Evolutionary conservation across 148 eudicot genomes (phyloP), one percentile per base, ranked within the genome.

Genomic region (Suaeda aralocaspica): DNA sequence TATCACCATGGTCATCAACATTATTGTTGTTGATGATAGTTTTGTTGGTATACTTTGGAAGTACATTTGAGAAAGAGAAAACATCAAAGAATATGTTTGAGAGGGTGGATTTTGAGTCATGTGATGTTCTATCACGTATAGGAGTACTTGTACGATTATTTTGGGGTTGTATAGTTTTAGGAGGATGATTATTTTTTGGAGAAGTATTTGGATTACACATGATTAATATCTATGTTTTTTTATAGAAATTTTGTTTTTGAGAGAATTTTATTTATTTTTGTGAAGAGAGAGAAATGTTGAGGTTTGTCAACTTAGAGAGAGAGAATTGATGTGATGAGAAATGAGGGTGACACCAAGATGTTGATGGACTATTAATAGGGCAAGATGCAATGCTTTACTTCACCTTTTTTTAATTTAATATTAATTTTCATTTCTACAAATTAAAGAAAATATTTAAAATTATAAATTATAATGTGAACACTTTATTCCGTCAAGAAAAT

Each of bases 281-380:
- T 2, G 44, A 2, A 22, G 28, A 11, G 12, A 49, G 21, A 15
- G 13, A 18, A n/a, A 31, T 21, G 66, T 41, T 29, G 24, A 55
- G 22, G 69, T 64, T 72, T 74, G 71, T 57, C 71, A 69, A 53
- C 50, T 52, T n/a, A 7, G 36, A 71, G 68, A 61, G 62, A n/a
- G n/a, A n/a, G n/a, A n/a, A n/a, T 73, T 72, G 70, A 73, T 60
- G 74, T 56, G 52, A 45, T 36, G 8, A 3, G 41, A 3, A 36
- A 36, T 64, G 74, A 76, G 70, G 74, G 48, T 64, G 74, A 69
- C 69, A 42, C 45, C 56, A 10, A 33, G 79, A 70, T 64, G 74
- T 64, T 76, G 74, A 57, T 64, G 52, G 69, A 57, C 76, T 74
- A 59, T 77, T 66, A 72, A 72, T 77, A 77, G 67, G 66, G 48